These are phyloP conservation scores for Eustoma russellianum DNA, from an alignment of 257 asterid species.

Conservation along the genomic window DNA sequence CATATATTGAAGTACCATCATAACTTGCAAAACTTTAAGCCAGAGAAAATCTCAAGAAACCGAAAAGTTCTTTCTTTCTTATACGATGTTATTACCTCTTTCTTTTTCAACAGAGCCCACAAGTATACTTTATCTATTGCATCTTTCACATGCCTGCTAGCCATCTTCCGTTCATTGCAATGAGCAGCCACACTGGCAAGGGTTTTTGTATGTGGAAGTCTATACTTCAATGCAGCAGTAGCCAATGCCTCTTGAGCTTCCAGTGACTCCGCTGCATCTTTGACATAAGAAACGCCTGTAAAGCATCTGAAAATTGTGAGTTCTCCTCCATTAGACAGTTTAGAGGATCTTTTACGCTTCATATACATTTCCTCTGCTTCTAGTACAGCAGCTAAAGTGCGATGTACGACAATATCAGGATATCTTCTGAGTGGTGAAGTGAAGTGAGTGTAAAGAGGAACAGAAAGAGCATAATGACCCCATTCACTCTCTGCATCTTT, in stretches of 20 bases:
- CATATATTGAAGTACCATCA: background rate
- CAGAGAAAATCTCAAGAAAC: too few species aligned
- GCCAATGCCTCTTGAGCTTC: slow-evolving; percentile 61
- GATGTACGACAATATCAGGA: slow-evolving; percentile 84
- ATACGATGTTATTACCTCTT: slow-evolving; percentile 32
- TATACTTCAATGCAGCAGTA: slow-evolving; percentile 39
- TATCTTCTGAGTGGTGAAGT: slow-evolving; percentile 88
- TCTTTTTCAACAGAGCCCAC: slow-evolving; percentile 69
- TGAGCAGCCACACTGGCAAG: slow-evolving; percentile 58
- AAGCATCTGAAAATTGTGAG: slow-evolving; percentile 34
- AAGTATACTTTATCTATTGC: slow-evolving; percentile 50
- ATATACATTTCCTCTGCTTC: slow-evolving; percentile 64
- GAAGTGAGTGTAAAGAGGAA: slow-evolving; percentile 87
- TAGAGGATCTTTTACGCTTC: slow-evolving; percentile 22
- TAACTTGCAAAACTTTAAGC: background rate
- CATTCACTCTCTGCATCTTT: slow-evolving; percentile 28
- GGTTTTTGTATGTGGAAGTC: slow-evolving; percentile 32
- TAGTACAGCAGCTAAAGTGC: slow-evolving; percentile 69
- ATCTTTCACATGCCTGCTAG: slow-evolving; percentile 68
- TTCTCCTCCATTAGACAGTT: slow-evolving; percentile 18
- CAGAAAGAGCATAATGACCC: slow-evolving; percentile 70
- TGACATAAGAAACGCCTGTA: slow-evolving; percentile 38
- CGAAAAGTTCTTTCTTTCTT: too few species aligned
- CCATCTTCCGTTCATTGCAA: slow-evolving; percentile 68
- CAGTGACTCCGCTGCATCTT: slow-evolving; percentile 33